Evolutionary conservation across 345 rosid genomes (phyloP), one percentile per base, ranked within the genome.

Genomic region (Populus euphratica): DNA sequence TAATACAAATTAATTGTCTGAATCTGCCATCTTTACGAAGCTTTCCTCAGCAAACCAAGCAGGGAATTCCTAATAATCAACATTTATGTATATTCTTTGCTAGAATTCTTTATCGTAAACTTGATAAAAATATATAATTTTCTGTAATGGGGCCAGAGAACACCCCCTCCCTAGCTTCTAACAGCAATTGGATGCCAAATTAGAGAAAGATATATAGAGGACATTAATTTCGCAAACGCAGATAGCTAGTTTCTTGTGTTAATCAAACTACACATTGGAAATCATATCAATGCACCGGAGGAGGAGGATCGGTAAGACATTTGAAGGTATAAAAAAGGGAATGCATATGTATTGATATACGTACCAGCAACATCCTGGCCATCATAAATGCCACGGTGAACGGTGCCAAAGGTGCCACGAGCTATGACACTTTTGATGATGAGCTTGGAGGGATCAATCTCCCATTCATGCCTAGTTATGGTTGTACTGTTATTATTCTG

Each of bases 281-380:
- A 0, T 7, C 5, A 33, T 33, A 33, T 33, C 36, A 33, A 20
- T 52, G 59, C 4, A 47, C n/a, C 59, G 59, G n/a, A 52, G 59
- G 59, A 18, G 59, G 56, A 50, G 56, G 56, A 50, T 17, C 6
- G 5, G 56, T 5, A 17, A 50, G 56, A 1, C 56, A 50, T 50
- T 50, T 17, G 56, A 50, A 50, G 56, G 6, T 3, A 52, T 0
- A 18, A 20, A 20, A 6, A 6, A 52, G 23, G 59, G 59, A 50
- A 50, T 18, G n/a, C n/a, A 52, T 52, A 52, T 20, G 18, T 20
- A 52, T 20, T 18, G 7, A 6, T 20, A 18, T 7, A 52, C n/a
- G 59, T 18, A 83, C 86, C 86, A 54, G 86, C 86, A 80, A 80
- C 86, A 73, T 83, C 81, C 36, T 74, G 83, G 77, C 86, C 86